phyloP scores from a whole-genome alignment of 192 early-diverging fungal genomes.

The Backusella macrospora region DNA sequence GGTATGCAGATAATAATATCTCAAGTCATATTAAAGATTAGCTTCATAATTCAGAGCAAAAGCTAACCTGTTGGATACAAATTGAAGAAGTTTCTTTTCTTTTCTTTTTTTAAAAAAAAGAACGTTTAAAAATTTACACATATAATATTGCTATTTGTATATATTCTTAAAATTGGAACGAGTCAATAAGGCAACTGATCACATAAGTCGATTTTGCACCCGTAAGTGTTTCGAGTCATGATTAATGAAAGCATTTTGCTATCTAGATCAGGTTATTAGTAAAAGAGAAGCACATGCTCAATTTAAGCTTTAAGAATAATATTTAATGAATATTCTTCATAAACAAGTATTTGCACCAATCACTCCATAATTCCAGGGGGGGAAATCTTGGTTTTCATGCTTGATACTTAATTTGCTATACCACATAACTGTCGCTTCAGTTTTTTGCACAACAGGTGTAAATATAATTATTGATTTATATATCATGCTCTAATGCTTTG shows the following conservation, averaged over 20 bases:
- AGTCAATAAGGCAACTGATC: conserved; percentile 1
- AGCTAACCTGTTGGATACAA: neutral
- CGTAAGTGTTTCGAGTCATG: neutral
- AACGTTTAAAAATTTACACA: neutral
- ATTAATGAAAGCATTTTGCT: neutral
- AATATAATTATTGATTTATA: neutral
- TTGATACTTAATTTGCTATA: neutral
- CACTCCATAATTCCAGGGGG: no score
- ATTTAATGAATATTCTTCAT: neutral
- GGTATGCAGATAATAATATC: no score
- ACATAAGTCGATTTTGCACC: neutral
- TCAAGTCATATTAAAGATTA: no score
- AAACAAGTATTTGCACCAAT: neutral
- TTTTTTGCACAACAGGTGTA: neutral
- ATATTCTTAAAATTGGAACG: neutral
- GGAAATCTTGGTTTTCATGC: neutral
- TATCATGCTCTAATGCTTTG: neutral
- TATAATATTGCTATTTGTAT: neutral
- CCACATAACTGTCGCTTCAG: no score
- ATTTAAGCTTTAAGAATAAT: neutral
- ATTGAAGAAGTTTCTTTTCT: neutral
- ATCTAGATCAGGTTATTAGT: neutral
- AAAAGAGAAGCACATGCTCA: neutral
- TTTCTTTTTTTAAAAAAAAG: neutral
- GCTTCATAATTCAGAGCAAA: neutral